Base-by-base conservation (phyloP, 768 basidiomycete genomes). In the Trametes villosa region DNA sequence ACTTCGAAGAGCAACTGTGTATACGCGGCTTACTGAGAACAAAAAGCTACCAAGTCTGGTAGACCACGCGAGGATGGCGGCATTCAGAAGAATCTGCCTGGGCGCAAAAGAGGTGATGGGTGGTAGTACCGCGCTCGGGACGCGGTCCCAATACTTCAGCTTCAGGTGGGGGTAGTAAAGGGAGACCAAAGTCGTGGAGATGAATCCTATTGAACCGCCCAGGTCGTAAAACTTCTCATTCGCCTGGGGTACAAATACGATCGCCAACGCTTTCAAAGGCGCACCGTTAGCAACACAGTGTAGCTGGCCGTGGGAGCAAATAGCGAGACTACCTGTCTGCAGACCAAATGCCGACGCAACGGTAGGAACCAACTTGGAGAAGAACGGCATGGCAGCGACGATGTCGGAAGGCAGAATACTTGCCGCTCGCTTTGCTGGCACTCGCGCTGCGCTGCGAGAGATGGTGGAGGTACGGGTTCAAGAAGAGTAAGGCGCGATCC, bases 181-280 rank as follows among this genome's bases (percentile, higher is more conserved):
- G 24, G 86, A 88, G 13, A 86, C 62, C 47, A 81, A 74, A 6
- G 84, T 83, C 1, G 86, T 82, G 1, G 86, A 79, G 15, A 90
- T 70, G 76, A 88, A 92, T 3, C 89, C 89, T 3, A 83, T 46
- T 0, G 86, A 78, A 20, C 89, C 90, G 27, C 82, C 78, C 1
- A 91, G 72, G 68, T 92, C 89, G 64, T 84, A 92, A 67, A 77
- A 89, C 63, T 74, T 85, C 48, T 91, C 88, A 51, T 83, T 82
- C 40, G 85, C 78, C 59, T 79, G 81, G 2, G 89, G 90, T 4
- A 91, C 84, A 59, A 87, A 88, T 20, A 88, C 73, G 5, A 79
- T 55, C 0, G 87, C 89, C 51, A 83, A 80, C 6, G 78, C 83
- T 84, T 57, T 6, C 3, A 27, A 2, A 53, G 27, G 38, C 29